Conservation (phyloP, 306 rosid genomes). For the Begonia masoniana region DNA sequence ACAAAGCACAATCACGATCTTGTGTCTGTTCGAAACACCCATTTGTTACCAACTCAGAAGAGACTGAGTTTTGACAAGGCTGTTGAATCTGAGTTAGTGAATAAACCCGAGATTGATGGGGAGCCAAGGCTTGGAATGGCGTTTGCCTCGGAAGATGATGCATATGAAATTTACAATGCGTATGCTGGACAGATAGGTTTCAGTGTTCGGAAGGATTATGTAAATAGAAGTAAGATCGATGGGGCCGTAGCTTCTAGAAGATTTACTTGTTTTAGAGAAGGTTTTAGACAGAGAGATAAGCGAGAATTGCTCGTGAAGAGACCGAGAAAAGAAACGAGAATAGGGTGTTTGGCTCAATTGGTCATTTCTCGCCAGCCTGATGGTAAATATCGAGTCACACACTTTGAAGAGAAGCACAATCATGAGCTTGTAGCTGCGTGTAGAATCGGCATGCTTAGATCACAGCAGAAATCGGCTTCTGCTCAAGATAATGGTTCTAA, state of each 20-base stretch:
- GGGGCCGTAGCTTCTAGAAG: conserved; percentile 50
- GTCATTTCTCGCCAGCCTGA: conserved; percentile 47
- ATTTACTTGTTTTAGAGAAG: conserved; percentile 59
- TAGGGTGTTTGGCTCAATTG: conserved; percentile 52
- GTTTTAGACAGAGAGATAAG: conserved; percentile 48
- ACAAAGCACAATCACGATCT: conserved; percentile 45
- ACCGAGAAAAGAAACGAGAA: conserved; percentile 51
- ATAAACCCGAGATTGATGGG: conserved; percentile 27
- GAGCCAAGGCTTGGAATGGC: conserved; percentile 51
- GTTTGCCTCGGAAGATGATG: conserved; percentile 41
- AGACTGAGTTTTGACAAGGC: conserved; percentile 44
- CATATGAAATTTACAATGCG: conserved; percentile 43
- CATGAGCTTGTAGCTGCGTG: conserved; percentile 52
- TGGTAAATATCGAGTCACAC: conserved; percentile 45
- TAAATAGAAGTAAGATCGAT: conserved; percentile 55
- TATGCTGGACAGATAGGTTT: conserved; percentile 52
- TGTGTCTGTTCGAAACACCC: conserved; percentile 24
- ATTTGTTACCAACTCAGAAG: conserved; percentile 49
- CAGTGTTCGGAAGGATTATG: conserved; percentile 58
- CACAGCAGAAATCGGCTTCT: conserved; percentile 38
- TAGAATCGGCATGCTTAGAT: conserved; percentile 41
- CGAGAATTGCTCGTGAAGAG: conserved; percentile 30
- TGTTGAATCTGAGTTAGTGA: conserved; percentile 24
- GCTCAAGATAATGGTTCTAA: conserved; percentile 21
- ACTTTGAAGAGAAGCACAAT: conserved; percentile 52